Base-by-base conservation (phyloP, 139 green algal genomes). In the Picochlorum sp. region DNA sequence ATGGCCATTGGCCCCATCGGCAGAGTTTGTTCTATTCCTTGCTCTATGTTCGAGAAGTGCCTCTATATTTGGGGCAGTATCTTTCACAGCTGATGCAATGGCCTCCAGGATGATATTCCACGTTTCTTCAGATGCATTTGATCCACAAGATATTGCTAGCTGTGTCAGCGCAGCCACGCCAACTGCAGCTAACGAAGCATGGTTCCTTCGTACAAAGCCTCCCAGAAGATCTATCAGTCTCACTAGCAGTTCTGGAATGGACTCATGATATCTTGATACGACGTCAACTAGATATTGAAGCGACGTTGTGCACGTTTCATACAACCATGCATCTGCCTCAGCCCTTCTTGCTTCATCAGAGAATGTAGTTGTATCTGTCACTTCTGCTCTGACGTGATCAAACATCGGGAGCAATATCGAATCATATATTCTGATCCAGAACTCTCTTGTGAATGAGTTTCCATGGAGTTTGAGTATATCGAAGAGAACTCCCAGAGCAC, bases 381-480 rank as follows among this genome's bases (percentile, higher is more conserved):
- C 82, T 74, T 93, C 88, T 4, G 87, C 85, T 9, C 89, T 78
- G 21, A 96, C 94, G 67, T 94, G 83, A 84, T 99, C 94, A 65
- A 98, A 98, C 65, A 98, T 96, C 49, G 94, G 92, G 60, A 99
- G 88, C 58, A 99, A 80, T 69, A 97, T 90, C 23, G 72, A 85
- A 58, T 96, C 89, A 74, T 96, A 96, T 32, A 99, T 82, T 67
- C 92, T 81, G 56, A 78, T 72, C 94, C 94, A 99, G 69, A 98
- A 96, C 13, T 79, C 79, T 80, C 64, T 52, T 1, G 91, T 86
- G 81, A 98, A 98, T 34, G 84, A 81, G 46, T 76, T 76, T n/a
- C 94, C 94, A 66, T 99, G 94, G 66, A 81, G 90, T 60, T 85
- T 84, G 11, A 99, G 83, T 20, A 87, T 95, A 78, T 97, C 91